A percentile compares a stretch with the other conserved stretches of the same genome.
Evolutionary conservation across 1,284 basidiomycete species (phyloP).

Genomic region (Pseudomicrostroma phylloplanum): DNA sequence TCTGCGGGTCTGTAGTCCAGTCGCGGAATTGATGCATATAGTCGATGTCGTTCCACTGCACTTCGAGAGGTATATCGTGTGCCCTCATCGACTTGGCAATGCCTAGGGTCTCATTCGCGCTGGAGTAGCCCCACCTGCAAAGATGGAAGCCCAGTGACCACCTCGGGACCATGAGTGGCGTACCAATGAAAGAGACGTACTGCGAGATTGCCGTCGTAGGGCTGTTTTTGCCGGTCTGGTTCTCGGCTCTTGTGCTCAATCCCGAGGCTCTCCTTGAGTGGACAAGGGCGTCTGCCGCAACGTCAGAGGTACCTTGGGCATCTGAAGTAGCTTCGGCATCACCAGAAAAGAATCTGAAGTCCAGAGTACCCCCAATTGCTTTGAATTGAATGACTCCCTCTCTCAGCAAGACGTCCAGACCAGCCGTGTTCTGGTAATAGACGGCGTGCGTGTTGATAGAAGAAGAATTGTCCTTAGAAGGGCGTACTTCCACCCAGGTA

Average conservation of each 20-base stretch:
- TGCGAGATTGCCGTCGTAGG: slow-evolving; percentile 30
- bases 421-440: slow-evolving; percentile 25
- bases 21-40: slow-evolving; percentile 60
- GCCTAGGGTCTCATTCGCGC: slow-evolving; percentile 23
- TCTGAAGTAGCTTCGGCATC: slow-evolving; percentile 3
- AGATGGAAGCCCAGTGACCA: slow-evolving; percentile 40
- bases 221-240: slow-evolving; percentile 15
- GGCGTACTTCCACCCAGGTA: slow-evolving; percentile 63
- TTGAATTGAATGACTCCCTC: slow-evolving; percentile 29
- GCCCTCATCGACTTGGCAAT: slow-evolving; percentile 25
- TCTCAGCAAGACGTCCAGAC: slow-evolving; percentile 33
- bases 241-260: neutral
- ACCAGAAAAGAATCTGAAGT: slow-evolving; percentile 34
- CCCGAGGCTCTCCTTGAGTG: no score
- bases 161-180: slow-evolving; percentile 24
- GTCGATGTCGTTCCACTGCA: slow-evolving; percentile 75
- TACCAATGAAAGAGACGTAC: slow-evolving; percentile 33
- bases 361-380: slow-evolving; percentile 36
- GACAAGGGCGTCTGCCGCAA: neutral
- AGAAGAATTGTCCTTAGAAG: slow-evolving; percentile 52
- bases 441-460: slow-evolving; percentile 25
- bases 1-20: slow-evolving; percentile 64
- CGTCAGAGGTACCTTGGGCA: neutral
- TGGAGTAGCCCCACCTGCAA: slow-evolving; percentile 35
- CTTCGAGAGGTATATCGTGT: slow-evolving; percentile 61